Evolutionary conservation across 257 asterid species (phyloP).

Genomic region (Scutellaria galericulata): DNA sequence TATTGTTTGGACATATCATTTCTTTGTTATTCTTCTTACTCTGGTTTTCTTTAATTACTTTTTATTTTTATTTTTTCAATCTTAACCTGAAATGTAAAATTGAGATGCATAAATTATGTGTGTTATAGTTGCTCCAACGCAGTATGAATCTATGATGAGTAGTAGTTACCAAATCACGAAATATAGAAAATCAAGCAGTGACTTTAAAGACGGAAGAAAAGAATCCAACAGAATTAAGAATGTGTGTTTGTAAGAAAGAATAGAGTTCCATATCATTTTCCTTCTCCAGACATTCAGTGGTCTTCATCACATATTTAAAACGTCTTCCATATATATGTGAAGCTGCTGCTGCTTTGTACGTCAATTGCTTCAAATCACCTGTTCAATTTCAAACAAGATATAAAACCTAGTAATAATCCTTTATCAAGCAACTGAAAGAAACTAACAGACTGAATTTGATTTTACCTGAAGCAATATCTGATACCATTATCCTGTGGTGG

Average conservation of each 20-base stretch:
- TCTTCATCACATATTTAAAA: constrained; percentile 53
- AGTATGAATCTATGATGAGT: too few species aligned
- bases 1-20: too few species aligned
- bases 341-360: constrained; percentile 81
- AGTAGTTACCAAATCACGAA: too few species aligned
- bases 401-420: background rate
- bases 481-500: constrained; percentile 46
- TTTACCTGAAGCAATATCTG: constrained; percentile 73
- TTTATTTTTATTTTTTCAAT: too few species aligned
- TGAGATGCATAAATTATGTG: too few species aligned
- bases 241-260: constrained; percentile 57
- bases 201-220: constrained; percentile 24
- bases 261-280: constrained; percentile 53
- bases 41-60: too few species aligned
- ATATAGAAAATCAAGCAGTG: constrained; percentile 29
- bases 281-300: constrained; percentile 47
- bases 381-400: constrained; percentile 17
- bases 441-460: background rate
- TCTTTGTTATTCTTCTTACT: too few species aligned
- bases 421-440: background rate
- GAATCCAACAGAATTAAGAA: constrained; percentile 62
- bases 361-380: constrained; percentile 69
- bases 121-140: too few species aligned
- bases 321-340: constrained; percentile 74
- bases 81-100: too few species aligned